These are phyloP conservation scores for Ajuga chamaepitys DNA, from an alignment of 257 asterid species.

Conservation along the genomic window DNA sequence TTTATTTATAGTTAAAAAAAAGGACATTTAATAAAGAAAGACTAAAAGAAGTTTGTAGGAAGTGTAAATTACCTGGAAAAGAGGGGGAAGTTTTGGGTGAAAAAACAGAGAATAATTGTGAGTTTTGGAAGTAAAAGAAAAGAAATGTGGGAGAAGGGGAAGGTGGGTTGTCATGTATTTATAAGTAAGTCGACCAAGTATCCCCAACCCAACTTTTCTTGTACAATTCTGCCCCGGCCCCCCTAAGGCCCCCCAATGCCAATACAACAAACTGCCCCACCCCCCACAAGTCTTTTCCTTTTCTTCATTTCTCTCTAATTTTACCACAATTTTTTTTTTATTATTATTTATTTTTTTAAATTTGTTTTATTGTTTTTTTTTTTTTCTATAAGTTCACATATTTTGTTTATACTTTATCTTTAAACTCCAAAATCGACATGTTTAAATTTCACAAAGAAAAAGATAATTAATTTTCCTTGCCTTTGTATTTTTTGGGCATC, in stretches of 20 bases:
- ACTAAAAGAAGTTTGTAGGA: neutral
- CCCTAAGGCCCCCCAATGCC: too few relatives aligned
- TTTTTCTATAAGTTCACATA: too few relatives aligned
- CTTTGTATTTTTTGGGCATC: too few relatives aligned
- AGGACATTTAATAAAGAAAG: neutral
- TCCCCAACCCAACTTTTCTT: conserved; percentile 26
- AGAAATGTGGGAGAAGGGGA: conserved; percentile 17
- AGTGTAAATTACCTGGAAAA: conserved; percentile 33
- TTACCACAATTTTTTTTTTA: too few relatives aligned
- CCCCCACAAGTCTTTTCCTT: neutral
- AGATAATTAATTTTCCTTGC: too few relatives aligned
- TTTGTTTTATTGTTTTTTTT: too few relatives aligned
- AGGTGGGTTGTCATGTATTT: conserved; percentile 33
- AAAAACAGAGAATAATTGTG: conserved; percentile 15
- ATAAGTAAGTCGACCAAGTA: conserved; percentile 46
- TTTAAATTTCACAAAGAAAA: too few relatives aligned
- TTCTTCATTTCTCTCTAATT: neutral
- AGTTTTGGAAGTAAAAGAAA: neutral
- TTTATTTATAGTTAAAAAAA: neutral
- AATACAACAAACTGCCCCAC: too few relatives aligned
- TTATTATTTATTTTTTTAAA: too few relatives aligned
- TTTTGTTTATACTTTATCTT: too few relatives aligned
- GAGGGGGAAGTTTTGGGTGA: conserved; percentile 12
- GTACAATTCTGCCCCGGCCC: conserved; percentile 17
- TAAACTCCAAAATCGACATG: too few relatives aligned